Base-by-base conservation (phyloP, 371 early-diverging fungal species). In the Actinomortierella ambigua region DNA sequence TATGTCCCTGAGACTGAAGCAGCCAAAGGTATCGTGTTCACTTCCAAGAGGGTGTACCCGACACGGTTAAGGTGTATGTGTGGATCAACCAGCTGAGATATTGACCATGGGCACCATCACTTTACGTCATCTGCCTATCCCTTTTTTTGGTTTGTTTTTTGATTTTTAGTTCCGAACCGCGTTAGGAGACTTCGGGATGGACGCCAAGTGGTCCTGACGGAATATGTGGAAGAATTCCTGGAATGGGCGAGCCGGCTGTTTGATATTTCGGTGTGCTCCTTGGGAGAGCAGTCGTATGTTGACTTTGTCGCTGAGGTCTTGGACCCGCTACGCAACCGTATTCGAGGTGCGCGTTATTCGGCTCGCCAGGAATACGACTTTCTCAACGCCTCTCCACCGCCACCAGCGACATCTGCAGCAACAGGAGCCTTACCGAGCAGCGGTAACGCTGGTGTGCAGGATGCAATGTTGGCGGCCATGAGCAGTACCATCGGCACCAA, bases 271-370 rank as follows among this genome's bases (percentile, higher is more conserved):
- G 86, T 93, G 17, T 93, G 93, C 65, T 90, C 91, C 0, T 68
- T 93, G 17, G 93, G 93, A 18, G 91, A 93, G 55, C 89, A 90
- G 63, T 71, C 81, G n/a, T 93, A 93, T 76, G 90, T 93, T 15
- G 86, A 88, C 39, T 84, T 82, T 65, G 91, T 93, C 1, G 83
- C 87, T 2, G 69, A 75, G n/a, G 88, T 86, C 6, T 68, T 93
- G 29, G 90, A 93, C 61, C 90, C 89, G 20, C 68, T 76, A 42
- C 79, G 83, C 23, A 80, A 76, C 2, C 61, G 85, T 24, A 88
- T 92, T 53, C 79, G 84, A 46, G 91, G 91, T 22, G 77, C 84
- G 41, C 63, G 78, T 6, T 90, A 93, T 66, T 89, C 89, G n/a
- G 93, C 93, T 0, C 78, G 93, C 15, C 81, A 77, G 23, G 93